Base-by-base conservation (phyloP, 805 yeast species). In the Candida sonorensis region DNA sequence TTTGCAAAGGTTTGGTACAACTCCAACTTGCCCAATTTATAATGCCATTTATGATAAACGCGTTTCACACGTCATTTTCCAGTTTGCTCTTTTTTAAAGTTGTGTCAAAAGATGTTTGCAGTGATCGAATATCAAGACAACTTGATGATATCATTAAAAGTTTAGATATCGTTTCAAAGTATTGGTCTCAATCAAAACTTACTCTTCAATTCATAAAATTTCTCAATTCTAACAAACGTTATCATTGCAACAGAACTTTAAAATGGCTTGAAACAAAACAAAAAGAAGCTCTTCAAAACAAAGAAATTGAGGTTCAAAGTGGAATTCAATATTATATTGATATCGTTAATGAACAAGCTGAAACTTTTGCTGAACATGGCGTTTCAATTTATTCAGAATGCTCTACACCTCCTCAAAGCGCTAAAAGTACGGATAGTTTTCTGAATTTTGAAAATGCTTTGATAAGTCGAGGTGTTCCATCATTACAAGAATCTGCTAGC, bases 201-300 rank as follows among this genome's bases (percentile, higher is more conserved):
- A 28, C 31, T 2, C 22, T 15, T 15, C 15, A 16, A 7, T 13
- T 28, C 11, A 11, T 15, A 11, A 21, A 20, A 10, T 21, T 28
- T n/a, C 26, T 28, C 4, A n/a, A 20, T 16, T 10, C 26, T 10
- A 28, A 28, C 22, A 28, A 22, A 16, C 20, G 13, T 10, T 28
- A 28, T 22, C 31, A 28, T 7, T 21, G 21, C 10, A 20, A 28
- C 10, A 23, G 16, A 7, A 28, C 31, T 14, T 21, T 27, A 14
- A 21, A 12, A 15, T 28, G 31, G 26, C 17, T 28, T 7, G 14
- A 28, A 15, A 9, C 12, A 10, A 17, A 19, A 5, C 9, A 28
- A 10, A 28, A 21, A 5, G 16, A 10, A 12, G 31, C 26, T 11
- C 15, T 11, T 16, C 17, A 28, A 22, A 10, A 21, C 11, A 14